A percentile compares a stretch with the other conserved stretches of the same genome.
Conservation (phyloP, 139 green algal genomes). For the Limnomonas spitsbergensis region DNA sequence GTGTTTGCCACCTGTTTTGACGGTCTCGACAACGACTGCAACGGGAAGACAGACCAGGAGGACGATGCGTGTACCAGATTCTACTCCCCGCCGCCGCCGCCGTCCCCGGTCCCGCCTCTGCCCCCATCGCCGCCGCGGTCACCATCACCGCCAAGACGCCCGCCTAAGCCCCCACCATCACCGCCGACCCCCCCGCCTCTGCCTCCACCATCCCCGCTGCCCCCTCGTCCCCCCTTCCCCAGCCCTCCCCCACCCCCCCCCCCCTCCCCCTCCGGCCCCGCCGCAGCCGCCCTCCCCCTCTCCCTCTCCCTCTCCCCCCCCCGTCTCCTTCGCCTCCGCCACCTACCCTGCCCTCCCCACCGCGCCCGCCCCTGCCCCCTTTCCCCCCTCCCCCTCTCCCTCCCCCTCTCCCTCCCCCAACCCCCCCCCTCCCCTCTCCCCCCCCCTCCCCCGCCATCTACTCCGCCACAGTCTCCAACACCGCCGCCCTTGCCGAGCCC, state of each 20-base stretch:
- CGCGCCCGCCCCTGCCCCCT: too few relatives aligned
- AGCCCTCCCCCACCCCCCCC: neutral
- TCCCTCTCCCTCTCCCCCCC: neutral
- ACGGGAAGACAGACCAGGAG: neutral
- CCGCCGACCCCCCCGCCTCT: neutral
- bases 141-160: neutral
- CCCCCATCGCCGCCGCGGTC: neutral
- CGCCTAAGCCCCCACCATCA: neutral
- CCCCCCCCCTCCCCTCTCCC: too few relatives aligned
- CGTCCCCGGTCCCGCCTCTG: neutral
- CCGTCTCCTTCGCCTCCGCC: neutral
- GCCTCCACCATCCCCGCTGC: neutral
- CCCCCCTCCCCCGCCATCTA: too few relatives aligned
- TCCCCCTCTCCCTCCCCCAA: too few relatives aligned
- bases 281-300: neutral
- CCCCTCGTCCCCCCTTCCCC: neutral
- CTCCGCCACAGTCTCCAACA: too few relatives aligned
- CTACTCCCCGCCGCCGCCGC: neutral
- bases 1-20: neutral
- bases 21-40: slow-evolving; percentile 15
- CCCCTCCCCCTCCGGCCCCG: neutral
- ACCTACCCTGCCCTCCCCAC: too few relatives aligned
- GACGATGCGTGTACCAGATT: neutral
- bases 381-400: too few relatives aligned
- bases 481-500: too few relatives aligned